Evolutionary conservation across 129 eudicot genomes (phyloP), one percentile per base, ranked within the genome.

Genomic region (Oenanthe sinensis): DNA sequence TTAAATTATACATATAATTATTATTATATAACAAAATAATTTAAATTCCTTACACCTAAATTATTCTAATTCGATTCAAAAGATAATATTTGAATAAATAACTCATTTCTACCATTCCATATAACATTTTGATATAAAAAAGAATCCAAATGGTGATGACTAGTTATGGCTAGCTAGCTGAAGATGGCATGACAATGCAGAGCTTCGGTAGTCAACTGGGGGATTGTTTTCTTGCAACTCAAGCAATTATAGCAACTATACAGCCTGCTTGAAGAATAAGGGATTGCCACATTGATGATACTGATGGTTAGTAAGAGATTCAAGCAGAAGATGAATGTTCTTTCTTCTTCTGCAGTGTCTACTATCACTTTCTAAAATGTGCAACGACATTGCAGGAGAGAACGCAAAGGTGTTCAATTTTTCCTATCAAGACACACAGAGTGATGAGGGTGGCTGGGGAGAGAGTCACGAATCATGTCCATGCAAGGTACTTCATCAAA

Each of bases 121-220:
- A 33, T 33, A 33, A 33, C 36, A 33, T 33, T 33, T 33, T 33
- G 36, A 33, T 33, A 33, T 33, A 0, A 33, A 33, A 33, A 33
- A 33, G 36, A 33, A 33, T 33, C 36, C 36, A 0, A 33, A 33
- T 33, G 36, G 36, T 33, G 36, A 33, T 33, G 97, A 92, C 75
- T 89, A 83, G 77, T 71, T 89, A 26, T 92, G 97, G 36, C 36
- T 33, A 33, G 97, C 77, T 92, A n/a, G 92, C 95, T 3, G 95
- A 92, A 79, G 95, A 92, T 83, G 97, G 95, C 49, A 89, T 92
- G 95, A 92, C 83, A 80, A 74, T 83, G 87, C 95, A 91, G 85
- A 85, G 86, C 45, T 88, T 85, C 81, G 97, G 97, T 60, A 89
- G 97, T 84, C 97, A 91, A 75, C n/a, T 87, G 5, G 89, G 97